phyloP scores from a whole-genome alignment of 768 basidiomycete genomes.

The Mycena olivaceomarginata region DNA sequence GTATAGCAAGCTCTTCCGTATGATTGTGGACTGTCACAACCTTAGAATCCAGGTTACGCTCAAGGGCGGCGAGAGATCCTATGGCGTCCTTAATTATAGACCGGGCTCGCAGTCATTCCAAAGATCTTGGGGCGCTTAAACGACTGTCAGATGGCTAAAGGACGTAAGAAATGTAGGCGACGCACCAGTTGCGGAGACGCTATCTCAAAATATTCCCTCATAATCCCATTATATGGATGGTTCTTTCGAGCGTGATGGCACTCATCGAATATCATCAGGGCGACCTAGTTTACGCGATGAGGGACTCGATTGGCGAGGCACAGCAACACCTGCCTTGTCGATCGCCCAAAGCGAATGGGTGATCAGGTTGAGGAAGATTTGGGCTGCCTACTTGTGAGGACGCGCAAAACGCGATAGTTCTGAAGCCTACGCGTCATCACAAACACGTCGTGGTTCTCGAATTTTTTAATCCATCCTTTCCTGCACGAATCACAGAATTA shows the following conservation, averaged over 20 bases:
- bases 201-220: constrained; percentile 76
- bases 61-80: constrained; percentile 77
- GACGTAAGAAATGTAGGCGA: neutral
- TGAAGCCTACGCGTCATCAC: constrained; percentile 85
- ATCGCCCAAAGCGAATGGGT: constrained; percentile 90
- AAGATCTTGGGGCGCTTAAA: constrained; percentile 86
- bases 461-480: constrained; percentile 76
- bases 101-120: constrained; percentile 94
- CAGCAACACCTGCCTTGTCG: constrained; percentile 64
- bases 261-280: constrained; percentile 88
- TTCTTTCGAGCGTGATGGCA: constrained; percentile 87
- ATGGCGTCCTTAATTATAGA: constrained; percentile 87
- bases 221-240: constrained; percentile 87
- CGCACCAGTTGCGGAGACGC: constrained; percentile 57
- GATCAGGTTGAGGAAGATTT: constrained; percentile 88
- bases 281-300: constrained; percentile 55
- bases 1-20: constrained; percentile 75
- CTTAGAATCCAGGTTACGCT: constrained; percentile 83
- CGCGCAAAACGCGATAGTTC: neutral
- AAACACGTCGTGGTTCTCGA: constrained; percentile 81
- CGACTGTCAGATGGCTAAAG: neutral
- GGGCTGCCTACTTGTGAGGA: constrained; percentile 66
- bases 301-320: neutral
- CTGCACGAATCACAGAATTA: constrained; percentile 48
- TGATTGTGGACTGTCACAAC: constrained; percentile 86